These are phyloP conservation scores for Begonia masoniana DNA, from an alignment of 306 rosid genomes.

Conservation along the genomic window DNA sequence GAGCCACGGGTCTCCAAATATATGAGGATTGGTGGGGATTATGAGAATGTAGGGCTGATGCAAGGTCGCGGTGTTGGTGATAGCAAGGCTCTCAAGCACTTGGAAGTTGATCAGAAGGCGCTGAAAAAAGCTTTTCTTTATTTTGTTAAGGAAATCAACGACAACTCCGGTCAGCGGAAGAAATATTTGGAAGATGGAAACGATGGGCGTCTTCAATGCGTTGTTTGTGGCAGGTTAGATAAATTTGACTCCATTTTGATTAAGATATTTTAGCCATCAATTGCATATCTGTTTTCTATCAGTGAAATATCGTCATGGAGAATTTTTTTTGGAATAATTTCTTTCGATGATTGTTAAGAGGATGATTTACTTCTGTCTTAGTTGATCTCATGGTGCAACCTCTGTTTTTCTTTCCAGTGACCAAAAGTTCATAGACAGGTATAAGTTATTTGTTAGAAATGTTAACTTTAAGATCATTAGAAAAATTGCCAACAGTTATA, in stretches of 20 bases:
- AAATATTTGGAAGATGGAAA: slow-evolving; percentile 66
- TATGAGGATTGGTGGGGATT: slow-evolving; percentile 32
- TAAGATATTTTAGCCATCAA: slow-evolving; percentile 1
- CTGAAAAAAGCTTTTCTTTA: slow-evolving; percentile 63
- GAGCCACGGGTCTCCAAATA: slow-evolving; percentile 47
- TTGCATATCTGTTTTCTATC: no score
- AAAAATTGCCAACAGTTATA: no score
- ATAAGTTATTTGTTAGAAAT: no score
- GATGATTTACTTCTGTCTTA: no score
- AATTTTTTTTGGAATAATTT: not conserved
- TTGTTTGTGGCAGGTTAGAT: slow-evolving; percentile 83
- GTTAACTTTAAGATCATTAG: no score
- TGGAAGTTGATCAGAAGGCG: slow-evolving; percentile 52
- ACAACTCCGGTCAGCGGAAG: slow-evolving; percentile 47
- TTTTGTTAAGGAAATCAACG: slow-evolving; percentile 49
- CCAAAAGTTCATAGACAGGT: no score
- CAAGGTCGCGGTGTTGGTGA: slow-evolving; percentile 15
- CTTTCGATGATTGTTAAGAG: not conserved
- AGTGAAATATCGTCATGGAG: no score
- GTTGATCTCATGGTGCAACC: no score
- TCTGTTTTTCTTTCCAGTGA: no score
- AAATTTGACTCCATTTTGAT: slow-evolving; percentile 12
- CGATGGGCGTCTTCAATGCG: slow-evolving; percentile 59
- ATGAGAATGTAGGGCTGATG: slow-evolving; percentile 24
- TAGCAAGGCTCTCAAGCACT: slow-evolving; percentile 21